phyloP scores from a whole-genome alignment of 169 alveolate species.

The Plasmodium knowlesi region DNA sequence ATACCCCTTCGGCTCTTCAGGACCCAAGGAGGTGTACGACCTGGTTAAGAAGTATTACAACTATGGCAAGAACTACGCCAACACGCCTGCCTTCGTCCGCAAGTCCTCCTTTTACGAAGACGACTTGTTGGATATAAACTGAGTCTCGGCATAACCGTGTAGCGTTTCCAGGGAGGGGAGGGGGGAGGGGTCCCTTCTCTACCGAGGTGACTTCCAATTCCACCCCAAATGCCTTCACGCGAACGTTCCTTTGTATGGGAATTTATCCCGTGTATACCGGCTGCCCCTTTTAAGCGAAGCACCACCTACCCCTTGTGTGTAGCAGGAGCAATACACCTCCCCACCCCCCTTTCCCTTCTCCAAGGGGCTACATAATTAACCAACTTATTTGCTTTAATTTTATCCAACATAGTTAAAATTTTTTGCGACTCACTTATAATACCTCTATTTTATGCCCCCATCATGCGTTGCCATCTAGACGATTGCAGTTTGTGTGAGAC shows the following conservation, averaged over 20 bases:
- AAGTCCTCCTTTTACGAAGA: conserved; percentile 69
- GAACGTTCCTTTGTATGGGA: neutral
- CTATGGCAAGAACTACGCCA: conserved; percentile 73
- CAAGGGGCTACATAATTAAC: neutral
- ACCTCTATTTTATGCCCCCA: neutral
- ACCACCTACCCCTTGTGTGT: neutral
- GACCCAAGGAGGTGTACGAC: conserved; percentile 78
- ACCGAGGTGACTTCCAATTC: neutral
- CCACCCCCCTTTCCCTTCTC: neutral
- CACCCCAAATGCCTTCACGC: neutral
- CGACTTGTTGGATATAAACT: conserved; percentile 33
- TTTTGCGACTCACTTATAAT: neutral
- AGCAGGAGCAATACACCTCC: neutral
- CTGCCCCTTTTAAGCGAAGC: neutral
- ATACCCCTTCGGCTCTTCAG: conserved; percentile 82
- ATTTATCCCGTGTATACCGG: neutral
- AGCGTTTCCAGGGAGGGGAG: neutral
- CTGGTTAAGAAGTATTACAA: conserved; percentile 74
- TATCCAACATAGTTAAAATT: neutral
- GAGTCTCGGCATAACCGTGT: neutral
- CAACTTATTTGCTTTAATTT: neutral
- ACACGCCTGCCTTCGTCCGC: conserved; percentile 48
- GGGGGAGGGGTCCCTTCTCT: neutral
- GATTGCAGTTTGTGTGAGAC: neutral
- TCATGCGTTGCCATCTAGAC: neutral